Conservation (phyloP, 2,329 filamentous ascomycete species). For the Apiospora malaysiana region DNA sequence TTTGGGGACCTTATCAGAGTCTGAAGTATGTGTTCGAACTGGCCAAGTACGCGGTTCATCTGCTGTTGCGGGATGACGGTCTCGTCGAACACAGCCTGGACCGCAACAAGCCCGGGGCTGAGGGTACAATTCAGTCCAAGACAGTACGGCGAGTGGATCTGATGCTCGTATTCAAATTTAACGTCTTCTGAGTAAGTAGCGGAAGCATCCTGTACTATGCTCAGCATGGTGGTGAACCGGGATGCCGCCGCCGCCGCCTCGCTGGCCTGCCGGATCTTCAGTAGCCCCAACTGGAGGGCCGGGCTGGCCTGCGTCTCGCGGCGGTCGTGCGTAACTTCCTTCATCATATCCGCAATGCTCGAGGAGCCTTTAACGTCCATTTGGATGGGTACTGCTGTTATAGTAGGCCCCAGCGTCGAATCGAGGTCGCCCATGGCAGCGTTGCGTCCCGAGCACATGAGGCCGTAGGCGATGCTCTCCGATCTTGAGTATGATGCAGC, state of each 20-base stretch:
- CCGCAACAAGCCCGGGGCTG: not conserved
- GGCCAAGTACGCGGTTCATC: conserved; percentile 8
- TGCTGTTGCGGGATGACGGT: conserved; percentile 15
- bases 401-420: conserved; percentile 36
- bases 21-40: conserved; percentile 25
- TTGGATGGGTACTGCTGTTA: conserved; percentile 49
- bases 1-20: conserved; percentile 21
- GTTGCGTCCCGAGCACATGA: conserved; percentile 38
- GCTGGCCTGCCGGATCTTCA: conserved; percentile 17
- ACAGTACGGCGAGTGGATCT: conserved; percentile 10
- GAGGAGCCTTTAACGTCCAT: conserved; percentile 35
- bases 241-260: conserved; percentile 18
- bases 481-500: conserved; percentile 21
- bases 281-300: conserved; percentile 48
- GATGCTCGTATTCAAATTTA: not conserved
- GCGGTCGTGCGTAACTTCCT: conserved; percentile 18
- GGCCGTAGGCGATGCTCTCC: conserved; percentile 27
- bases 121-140: conserved; percentile 21
- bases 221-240: conserved; percentile 41
- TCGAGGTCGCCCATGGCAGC: conserved; percentile 27
- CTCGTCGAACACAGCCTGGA: conserved; percentile 21
- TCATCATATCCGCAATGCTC: conserved; percentile 30
- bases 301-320: conserved; percentile 41
- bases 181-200: not conserved
- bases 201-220: conserved; percentile 33